Evolutionary conservation across 2,329 filamentous ascomycete genomes (phyloP), one percentile per base, ranked within the genome.

Genomic region (Huntiella savannae): DNA sequence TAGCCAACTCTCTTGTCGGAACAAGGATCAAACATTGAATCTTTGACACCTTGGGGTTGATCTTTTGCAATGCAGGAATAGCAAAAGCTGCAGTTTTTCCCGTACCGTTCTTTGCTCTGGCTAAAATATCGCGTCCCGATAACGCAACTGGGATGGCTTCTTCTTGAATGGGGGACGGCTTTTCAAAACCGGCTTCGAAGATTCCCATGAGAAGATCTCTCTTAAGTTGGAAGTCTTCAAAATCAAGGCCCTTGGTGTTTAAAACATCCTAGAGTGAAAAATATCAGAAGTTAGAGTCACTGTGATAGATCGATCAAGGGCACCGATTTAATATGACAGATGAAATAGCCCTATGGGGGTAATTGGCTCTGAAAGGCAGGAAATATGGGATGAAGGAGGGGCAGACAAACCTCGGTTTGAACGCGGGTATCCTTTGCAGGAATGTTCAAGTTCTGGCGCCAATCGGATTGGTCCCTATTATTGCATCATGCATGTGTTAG

Each of bases 81-180:
- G 96, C 83, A 61, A 96, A 98, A 52, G 92, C 92, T 17, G 88
- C 91, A 7, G 91, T 98, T 69, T 98, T 98, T 60, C 91, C 91
- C 34, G 91, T 98, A 53, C 91, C 91, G 62, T 98, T 98, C 70
- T 98, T 98, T 54, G 91, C 91, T 63, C 91, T 77, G 50, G 91
- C 91, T 53, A 98, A 74, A 56, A 98, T 87, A 60, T 98, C 91
- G 64, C 88, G 77, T 48, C 91, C 91, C 41, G 88, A 93, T 48
- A 98, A 73, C 43, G 91, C 91, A 54, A 98, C 88, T 41, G 91
- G 91, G 58, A 98, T 95, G 47, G 91, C 86, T 67, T 96, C 91
- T 78, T 98, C 91, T 75, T 98, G 91, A 56, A 98, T 98, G 8
- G 91, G 91, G 48, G 91, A 98, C 12, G 91, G 91, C 66, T 93